Conservation (phyloP, 2,329 filamentous ascomycete species). For the Endothia cerciana region DNA sequence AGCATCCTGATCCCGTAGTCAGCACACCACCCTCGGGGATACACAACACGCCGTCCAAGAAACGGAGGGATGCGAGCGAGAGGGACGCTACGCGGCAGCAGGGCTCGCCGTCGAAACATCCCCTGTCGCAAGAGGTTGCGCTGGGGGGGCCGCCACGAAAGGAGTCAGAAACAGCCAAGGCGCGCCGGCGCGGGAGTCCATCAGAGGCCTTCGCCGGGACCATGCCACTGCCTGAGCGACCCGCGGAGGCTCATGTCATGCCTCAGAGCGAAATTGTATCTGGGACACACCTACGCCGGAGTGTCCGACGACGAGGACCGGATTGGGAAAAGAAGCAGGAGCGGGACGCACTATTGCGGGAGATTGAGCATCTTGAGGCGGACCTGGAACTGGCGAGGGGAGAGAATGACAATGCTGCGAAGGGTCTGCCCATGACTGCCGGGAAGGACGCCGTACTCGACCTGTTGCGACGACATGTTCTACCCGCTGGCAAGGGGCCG, state of each 20-base stretch:
- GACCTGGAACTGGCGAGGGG: conserved; percentile 61
- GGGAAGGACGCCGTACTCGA: conserved; percentile 43
- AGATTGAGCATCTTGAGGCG: conserved; percentile 59
- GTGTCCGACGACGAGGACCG: conserved; percentile 46
- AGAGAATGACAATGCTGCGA: conserved; percentile 54
- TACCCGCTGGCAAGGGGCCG: conserved; percentile 41
- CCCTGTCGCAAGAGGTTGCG: conserved; percentile 34
- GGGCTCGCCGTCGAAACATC: conserved; percentile 55
- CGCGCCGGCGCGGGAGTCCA: conserved; percentile 20
- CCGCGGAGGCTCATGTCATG: conserved; percentile 48
- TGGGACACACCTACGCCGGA: conserved; percentile 38
- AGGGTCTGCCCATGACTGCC: not conserved
- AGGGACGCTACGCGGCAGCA: conserved; percentile 19
- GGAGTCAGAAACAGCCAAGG: conserved; percentile 7
- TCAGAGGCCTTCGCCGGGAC: not conserved
- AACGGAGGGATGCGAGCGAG: conserved; percentile 34
- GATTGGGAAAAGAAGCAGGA: conserved; percentile 54
- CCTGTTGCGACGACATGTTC: conserved; percentile 47
- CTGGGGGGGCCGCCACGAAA: conserved; percentile 10
- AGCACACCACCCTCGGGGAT: conserved; percentile 62
- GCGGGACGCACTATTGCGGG: conserved; percentile 56
- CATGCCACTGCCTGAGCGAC: conserved; percentile 42
- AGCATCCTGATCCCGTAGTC: conserved; percentile 55
- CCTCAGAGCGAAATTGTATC: conserved; percentile 39
- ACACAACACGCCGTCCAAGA: conserved; percentile 60